phyloP scores from a whole-genome alignment of 129 eudicot genomes.

The Chrysanthemum lavandulifolium region DNA sequence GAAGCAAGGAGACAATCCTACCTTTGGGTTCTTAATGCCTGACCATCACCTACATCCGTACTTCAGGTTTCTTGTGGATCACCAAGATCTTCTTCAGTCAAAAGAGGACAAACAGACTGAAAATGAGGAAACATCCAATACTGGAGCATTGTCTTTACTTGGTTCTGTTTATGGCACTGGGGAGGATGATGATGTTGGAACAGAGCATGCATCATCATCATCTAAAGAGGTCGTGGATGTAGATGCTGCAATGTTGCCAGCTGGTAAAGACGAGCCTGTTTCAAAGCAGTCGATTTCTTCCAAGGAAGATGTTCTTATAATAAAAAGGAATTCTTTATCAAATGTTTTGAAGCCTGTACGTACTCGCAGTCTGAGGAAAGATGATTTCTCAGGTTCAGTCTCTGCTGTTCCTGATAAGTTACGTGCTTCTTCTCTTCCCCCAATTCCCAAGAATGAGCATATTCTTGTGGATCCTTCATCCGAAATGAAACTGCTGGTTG shows the following conservation, averaged over 20 bases:
- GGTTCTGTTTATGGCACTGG: slow-evolving; percentile 90
- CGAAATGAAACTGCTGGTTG: slow-evolving; percentile 67
- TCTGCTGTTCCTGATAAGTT: slow-evolving; percentile 42
- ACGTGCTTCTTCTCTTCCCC: slow-evolving; percentile 41
- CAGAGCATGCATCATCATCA: slow-evolving; percentile 38
- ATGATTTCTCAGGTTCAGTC: slow-evolving; percentile 33
- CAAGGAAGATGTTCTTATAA: slow-evolving; percentile 41
- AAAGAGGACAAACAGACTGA: slow-evolving; percentile 48
- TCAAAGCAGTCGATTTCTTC: slow-evolving; percentile 40
- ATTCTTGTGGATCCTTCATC: slow-evolving; percentile 78
- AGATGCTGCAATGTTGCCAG: slow-evolving; percentile 14
- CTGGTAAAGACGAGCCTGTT: slow-evolving; percentile 37
- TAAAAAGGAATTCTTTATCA: slow-evolving; percentile 42
- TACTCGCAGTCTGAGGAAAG: slow-evolving; percentile 36
- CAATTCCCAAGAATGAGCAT: slow-evolving; percentile 43
- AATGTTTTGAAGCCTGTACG: slow-evolving; percentile 44
- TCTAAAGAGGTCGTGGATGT: slow-evolving; percentile 26
- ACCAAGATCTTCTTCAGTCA: slow-evolving; percentile 60
- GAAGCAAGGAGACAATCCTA: slow-evolving; percentile 97
- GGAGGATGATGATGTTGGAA: slow-evolving; percentile 76
- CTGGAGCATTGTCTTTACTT: slow-evolving; percentile 86
- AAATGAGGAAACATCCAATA: slow-evolving; percentile 31
- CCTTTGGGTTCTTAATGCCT: slow-evolving; percentile 98
- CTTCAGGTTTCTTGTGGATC: slow-evolving; percentile 86
- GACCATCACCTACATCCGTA: slow-evolving; percentile 87